phyloP scores from a whole-genome alignment of 1,284 basidiomycete species.

The Mycena citricolor region DNA sequence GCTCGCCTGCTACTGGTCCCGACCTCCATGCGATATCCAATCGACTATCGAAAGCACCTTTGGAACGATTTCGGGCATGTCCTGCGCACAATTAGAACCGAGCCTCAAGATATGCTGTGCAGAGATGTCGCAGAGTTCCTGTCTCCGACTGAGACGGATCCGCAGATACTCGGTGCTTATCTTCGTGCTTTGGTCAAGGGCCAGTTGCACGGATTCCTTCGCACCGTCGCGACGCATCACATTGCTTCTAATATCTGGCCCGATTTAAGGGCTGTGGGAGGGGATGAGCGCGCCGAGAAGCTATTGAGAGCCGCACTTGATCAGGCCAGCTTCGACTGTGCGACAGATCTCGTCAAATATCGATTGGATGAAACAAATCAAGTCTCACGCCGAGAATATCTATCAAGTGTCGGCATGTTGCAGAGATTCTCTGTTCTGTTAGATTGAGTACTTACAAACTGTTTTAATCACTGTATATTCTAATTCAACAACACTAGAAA shows the following conservation, averaged over 20 bases:
- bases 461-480: too few relatives aligned
- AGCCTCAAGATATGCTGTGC: slow-evolving; percentile 47
- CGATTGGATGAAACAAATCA: too few relatives aligned
- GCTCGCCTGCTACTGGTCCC: slow-evolving; percentile 77
- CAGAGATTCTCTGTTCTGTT: too few relatives aligned
- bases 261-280: slow-evolving; percentile 40
- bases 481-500: too few relatives aligned
- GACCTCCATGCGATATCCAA: slow-evolving; percentile 70
- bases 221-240: slow-evolving; percentile 77
- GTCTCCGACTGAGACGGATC: slow-evolving; percentile 69
- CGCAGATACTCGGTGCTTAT: slow-evolving; percentile 66
- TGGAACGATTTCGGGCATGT: slow-evolving; percentile 79
- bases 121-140: slow-evolving; percentile 61
- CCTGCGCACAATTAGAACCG: slow-evolving; percentile 55
- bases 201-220: slow-evolving; percentile 60
- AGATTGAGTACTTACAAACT: too few relatives aligned
- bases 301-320: slow-evolving; percentile 52
- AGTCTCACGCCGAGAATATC: too few relatives aligned
- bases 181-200: slow-evolving; percentile 50
- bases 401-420: too few relatives aligned
- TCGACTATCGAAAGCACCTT: slow-evolving; percentile 83
- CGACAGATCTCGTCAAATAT: slow-evolving; percentile 58
- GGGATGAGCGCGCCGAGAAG: slow-evolving; percentile 46
- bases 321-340: slow-evolving; percentile 46
- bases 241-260: slow-evolving; percentile 76